Evolutionary conservation across 2,329 filamentous ascomycete genomes (phyloP), one percentile per base, ranked within the genome.

Genomic region (Coniochaeta hoffmannii): DNA sequence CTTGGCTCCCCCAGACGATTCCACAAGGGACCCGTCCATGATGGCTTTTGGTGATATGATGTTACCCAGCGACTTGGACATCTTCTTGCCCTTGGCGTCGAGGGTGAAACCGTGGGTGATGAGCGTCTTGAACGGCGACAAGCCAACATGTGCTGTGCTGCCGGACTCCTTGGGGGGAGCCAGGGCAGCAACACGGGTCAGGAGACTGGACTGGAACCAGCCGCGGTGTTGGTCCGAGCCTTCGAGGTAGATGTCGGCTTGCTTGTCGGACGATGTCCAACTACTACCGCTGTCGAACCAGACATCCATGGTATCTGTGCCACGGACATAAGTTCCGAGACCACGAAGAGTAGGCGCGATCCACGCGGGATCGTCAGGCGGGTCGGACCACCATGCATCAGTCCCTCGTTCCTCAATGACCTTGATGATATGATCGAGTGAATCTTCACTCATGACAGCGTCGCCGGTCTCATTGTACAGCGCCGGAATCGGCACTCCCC

Each of bases 281-380:
- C 90, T 96, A 52, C 89, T 96, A 6, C 94, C 94, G 61, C 94
- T 97, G 69, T 99, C 94, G 63, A 99, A 99, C 94, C 94, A 99
- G 10, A 99, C 94, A 69, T 99, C 94, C 94, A 99, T 99, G 0
- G 94, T 99, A 65, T 99, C 94, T 44, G 78, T 89, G 14, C 93
- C 93, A 59, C 94, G 87, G 50, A 81, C 76, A 66, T 87, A 94
- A 5, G 73, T 66, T 9, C 76, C 76, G 14, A 77, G 73, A 31
- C 69, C 68, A 44, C 73, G 72, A 1, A 96, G 74, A 10, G 81
- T 79, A 6, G 81, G 71, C 1, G 86, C 83, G 31, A 95, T 77
- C 93, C 93, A 99, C 0, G 81, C 82, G 24, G 79, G 73, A 53
- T 97, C 91, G 58, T 92, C 81, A 1, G 79, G 74, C 14, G 81